Conservation (phyloP, 2,329 filamentous ascomycete species). For the Trichoderma breve region DNA sequence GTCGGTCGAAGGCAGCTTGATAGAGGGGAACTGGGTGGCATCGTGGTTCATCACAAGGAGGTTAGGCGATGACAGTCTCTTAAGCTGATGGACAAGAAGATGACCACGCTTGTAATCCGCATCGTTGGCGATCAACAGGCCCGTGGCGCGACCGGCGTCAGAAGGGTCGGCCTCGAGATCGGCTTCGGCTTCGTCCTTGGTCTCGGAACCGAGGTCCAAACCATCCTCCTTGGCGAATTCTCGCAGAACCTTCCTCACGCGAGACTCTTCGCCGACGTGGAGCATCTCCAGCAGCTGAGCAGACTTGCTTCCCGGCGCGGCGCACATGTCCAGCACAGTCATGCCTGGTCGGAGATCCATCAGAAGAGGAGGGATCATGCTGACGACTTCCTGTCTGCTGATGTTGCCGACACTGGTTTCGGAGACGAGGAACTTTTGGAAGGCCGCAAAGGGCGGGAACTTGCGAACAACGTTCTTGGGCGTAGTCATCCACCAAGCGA, state of each 20-base stretch:
- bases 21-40: conserved; percentile 90
- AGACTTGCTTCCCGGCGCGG: conserved; percentile 94
- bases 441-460: conserved; percentile 88
- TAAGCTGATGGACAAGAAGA: conserved; percentile 96
- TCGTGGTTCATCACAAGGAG: conserved; percentile 97
- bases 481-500: conserved; percentile 98
- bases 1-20: conserved; percentile 68
- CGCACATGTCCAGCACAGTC: conserved; percentile 92
- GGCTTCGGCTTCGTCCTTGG: conserved; percentile 46
- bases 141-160: conserved; percentile 85
- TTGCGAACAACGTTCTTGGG: conserved; percentile 94
- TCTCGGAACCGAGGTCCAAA: conserved; percentile 49
- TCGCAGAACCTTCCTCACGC: conserved; percentile 69
- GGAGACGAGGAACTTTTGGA: conserved; percentile 96
- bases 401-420: conserved; percentile 98
- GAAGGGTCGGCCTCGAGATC: conserved; percentile 58
- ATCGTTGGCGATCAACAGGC: conserved; percentile 92
- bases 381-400: conserved; percentile 94
- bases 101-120: conserved; percentile 95
- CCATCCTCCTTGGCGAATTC: conserved; percentile 61
- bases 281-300: conserved; percentile 94
- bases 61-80: conserved; percentile 94
- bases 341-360: conserved; percentile 90
- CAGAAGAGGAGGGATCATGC: conserved; percentile 95
- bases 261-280: conserved; percentile 85